These are phyloP conservation scores for Protea cynaroides DNA, from an alignment of 164 flowering plant species.

Conservation along the genomic window DNA sequence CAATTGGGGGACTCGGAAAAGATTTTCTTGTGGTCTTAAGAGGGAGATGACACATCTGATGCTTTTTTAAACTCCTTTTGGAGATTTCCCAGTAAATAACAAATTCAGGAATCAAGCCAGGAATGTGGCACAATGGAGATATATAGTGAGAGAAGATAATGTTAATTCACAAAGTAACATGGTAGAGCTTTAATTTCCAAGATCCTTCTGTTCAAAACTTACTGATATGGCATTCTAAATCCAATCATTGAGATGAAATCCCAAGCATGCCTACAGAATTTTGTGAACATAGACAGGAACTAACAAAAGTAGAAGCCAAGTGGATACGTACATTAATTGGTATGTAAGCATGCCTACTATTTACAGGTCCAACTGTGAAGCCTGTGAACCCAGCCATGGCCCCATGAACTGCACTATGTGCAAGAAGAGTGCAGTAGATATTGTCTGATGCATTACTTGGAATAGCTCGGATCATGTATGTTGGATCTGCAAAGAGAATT, in stretches of 20 bases:
- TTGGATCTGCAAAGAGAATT: conserved; percentile 48
- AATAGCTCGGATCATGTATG: conserved; percentile 74
- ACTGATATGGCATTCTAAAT: background rate
- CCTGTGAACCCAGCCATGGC: conserved; percentile 73
- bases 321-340: conserved; percentile 14
- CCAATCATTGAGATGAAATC: background rate
- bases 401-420: conserved; percentile 69
- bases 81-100: background rate
- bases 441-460: conserved; percentile 75
- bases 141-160: background rate
- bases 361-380: conserved; percentile 41
- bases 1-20: no score
- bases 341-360: conserved; percentile 22
- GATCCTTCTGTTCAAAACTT: background rate
- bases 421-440: conserved; percentile 67
- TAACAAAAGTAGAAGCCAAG: background rate
- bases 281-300: background rate
- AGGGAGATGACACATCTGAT: no score
- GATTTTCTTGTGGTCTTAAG: no score
- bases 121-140: background rate
- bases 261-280: background rate
- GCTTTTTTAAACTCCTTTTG: no score
- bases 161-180: background rate
- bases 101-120: background rate
- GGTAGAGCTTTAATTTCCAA: background rate